A percentile compares a stretch with the other conserved stretches of the same genome.
Evolutionary conservation across 1,139 yeast species (phyloP).

Genomic region (Yamadazyma sp.): DNA sequence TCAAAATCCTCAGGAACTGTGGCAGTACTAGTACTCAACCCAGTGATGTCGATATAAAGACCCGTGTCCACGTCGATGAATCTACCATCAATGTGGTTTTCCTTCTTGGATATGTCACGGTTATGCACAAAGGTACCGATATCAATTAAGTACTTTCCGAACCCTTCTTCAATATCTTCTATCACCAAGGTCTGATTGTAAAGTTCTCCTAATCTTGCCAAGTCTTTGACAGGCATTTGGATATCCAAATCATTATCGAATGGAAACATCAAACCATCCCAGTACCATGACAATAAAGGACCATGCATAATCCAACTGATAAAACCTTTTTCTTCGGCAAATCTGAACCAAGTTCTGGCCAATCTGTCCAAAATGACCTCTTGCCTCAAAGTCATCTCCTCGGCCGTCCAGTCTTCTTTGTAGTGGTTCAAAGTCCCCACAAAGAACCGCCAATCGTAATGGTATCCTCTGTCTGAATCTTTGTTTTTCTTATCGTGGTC

Average conservation of each 20-base stretch:
- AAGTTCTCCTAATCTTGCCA: constrained; percentile 25
- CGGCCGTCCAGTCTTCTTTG: constrained; percentile 19
- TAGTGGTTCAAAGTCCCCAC: constrained; percentile 36
- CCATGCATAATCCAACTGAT: constrained; percentile 41
- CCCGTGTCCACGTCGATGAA: constrained; percentile 36
- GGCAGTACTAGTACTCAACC: constrained; percentile 20
- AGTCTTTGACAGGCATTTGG: constrained; percentile 31
- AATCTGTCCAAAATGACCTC: constrained; percentile 27
- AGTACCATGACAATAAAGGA: constrained; percentile 36
- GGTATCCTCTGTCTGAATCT: constrained; percentile 41
- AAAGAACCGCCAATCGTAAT: constrained; percentile 73
- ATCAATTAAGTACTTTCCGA: constrained; percentile 29
- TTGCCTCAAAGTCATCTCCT: constrained; percentile 20
- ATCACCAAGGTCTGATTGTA: constrained; percentile 35
- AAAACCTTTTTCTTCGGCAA: constrained; percentile 33
- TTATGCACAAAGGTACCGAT: constrained; percentile 30
- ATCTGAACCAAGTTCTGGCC: constrained; percentile 28
- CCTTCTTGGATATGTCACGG: constrained; percentile 27
- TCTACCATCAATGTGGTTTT: constrained; percentile 34
- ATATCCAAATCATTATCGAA: constrained; percentile 32
- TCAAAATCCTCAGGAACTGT: constrained; percentile 16
- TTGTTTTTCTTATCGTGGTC: constrained; percentile 15
- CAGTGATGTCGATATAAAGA: constrained; percentile 34
- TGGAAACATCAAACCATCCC: constrained; percentile 37
- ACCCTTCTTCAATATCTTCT: constrained; percentile 29